Conservation (phyloP, 371 early-diverging fungal species). For the Rhizomucor miehei region DNA sequence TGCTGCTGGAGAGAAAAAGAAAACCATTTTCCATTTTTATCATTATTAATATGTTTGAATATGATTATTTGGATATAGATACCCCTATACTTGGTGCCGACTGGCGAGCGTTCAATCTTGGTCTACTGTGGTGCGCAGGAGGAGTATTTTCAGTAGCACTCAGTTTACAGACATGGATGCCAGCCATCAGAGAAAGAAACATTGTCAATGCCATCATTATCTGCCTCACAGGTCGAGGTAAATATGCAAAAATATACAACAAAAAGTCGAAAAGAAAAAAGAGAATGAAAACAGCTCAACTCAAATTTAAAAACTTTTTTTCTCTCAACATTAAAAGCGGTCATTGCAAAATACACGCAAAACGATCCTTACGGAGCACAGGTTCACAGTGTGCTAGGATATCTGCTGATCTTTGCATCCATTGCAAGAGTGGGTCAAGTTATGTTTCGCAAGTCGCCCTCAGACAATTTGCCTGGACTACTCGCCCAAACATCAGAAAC, state of each 20-base stretch:
- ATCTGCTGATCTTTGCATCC: slow-evolving; percentile 31
- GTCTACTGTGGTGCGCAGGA: slow-evolving; percentile 27
- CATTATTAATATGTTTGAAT: no score
- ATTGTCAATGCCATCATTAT: slow-evolving; percentile 23
- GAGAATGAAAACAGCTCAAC: no score
- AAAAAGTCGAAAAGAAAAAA: not conserved
- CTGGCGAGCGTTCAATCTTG: slow-evolving; percentile 21
- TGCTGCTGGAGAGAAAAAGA: not conserved
- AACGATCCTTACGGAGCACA: slow-evolving; percentile 26
- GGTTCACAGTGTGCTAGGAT: slow-evolving; percentile 36
- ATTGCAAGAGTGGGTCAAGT: slow-evolving; percentile 31
- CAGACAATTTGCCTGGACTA: slow-evolving; percentile 35
- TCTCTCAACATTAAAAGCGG: slow-evolving; percentile 2
- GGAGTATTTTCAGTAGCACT: slow-evolving; percentile 21
- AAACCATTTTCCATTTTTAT: no score
- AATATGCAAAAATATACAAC: not conserved
- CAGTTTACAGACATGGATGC: slow-evolving; percentile 26
- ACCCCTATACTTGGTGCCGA: slow-evolving; percentile 18
- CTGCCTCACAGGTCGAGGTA: slow-evolving; percentile 24
- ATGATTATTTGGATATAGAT: slow-evolving; percentile 8
- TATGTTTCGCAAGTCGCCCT: slow-evolving; percentile 39
- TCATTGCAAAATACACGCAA: slow-evolving; percentile 15
- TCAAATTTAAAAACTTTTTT: no score
- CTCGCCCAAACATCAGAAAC: slow-evolving; percentile 17
- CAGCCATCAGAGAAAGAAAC: slow-evolving; percentile 21